Evolutionary conservation across 208 protist genomes (phyloP).

Genomic region (Acanthamoeba lenticulata): DNA sequence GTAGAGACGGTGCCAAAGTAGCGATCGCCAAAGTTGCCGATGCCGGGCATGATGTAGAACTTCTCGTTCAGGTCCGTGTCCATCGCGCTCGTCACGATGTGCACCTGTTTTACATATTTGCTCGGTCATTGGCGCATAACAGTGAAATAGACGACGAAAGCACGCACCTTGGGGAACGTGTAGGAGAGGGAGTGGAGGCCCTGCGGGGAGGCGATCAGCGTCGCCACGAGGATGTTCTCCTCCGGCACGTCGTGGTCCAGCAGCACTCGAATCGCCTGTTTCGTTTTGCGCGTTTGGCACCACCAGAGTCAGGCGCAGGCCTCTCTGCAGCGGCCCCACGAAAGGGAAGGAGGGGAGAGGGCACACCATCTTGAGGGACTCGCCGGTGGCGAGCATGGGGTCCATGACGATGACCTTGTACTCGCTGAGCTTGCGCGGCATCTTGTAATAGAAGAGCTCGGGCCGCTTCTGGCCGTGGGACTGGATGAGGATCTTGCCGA

Average conservation of each 20-base stretch:
- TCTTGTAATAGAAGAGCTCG: slow-evolving; percentile 93
- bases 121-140: too few relatives aligned
- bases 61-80: slow-evolving; percentile 71
- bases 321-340: too few relatives aligned
- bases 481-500: slow-evolving; percentile 98
- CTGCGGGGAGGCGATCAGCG: slow-evolving; percentile 90
- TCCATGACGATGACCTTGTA: slow-evolving; percentile 94
- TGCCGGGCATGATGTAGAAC: slow-evolving; percentile 73
- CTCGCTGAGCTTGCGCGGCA: slow-evolving; percentile 90
- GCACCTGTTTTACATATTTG: background rate
- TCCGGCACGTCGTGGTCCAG: slow-evolving; percentile 86
- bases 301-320: too few relatives aligned
- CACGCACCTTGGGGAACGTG: slow-evolving; percentile 74
- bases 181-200: slow-evolving; percentile 74
- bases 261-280: slow-evolving; percentile 73
- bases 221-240: slow-evolving; percentile 95
- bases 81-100: slow-evolving; percentile 67
- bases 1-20: slow-evolving; percentile 71
- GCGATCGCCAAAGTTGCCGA: slow-evolving; percentile 78
- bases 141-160: background rate
- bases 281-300: too few relatives aligned
- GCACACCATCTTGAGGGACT: slow-evolving; percentile 82
- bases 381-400: slow-evolving; percentile 94
- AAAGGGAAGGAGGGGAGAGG: background rate
- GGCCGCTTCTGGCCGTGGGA: slow-evolving; percentile 92